Conservation (phyloP, 2,329 filamentous ascomycete species). For the Aureobasidium sp. region DNA sequence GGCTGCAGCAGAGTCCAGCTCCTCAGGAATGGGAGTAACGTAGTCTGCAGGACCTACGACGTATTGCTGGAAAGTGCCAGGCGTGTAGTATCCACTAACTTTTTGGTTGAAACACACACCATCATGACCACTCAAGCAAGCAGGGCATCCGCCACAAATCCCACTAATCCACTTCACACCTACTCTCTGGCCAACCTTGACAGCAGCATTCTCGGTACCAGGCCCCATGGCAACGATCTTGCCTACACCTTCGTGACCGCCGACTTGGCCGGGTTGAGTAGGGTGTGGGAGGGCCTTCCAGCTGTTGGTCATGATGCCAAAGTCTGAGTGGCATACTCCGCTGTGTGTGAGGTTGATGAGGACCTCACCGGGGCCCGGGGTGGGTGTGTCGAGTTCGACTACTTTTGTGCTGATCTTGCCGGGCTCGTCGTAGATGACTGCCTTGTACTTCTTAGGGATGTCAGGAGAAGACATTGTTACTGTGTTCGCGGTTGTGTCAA, state of each 20-base stretch:
- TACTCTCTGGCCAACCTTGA: slow-evolving; percentile 62
- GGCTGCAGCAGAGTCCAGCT: slow-evolving; percentile 51
- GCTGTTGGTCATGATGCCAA: slow-evolving; percentile 46
- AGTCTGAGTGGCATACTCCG: slow-evolving; percentile 59
- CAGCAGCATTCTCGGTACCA: slow-evolving; percentile 48
- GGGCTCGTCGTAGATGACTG: slow-evolving; percentile 57
- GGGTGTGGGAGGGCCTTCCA: slow-evolving; percentile 53
- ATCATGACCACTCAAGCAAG: slow-evolving; percentile 51
- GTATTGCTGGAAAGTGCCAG: slow-evolving; percentile 66
- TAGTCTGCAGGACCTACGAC: slow-evolving; percentile 58
- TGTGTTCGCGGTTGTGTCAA: not conserved
- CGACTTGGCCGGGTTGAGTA: slow-evolving; percentile 56
- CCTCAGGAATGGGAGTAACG: slow-evolving; percentile 62
- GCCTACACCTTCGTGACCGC: slow-evolving; percentile 62
- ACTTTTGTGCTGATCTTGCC: slow-evolving; percentile 59
- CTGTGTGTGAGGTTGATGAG: slow-evolving; percentile 57
- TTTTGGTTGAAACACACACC: slow-evolving; percentile 50
- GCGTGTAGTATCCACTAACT: slow-evolving; percentile 60
- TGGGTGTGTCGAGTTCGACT: slow-evolving; percentile 56
- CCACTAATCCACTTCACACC: slow-evolving; percentile 62
- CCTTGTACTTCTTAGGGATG: slow-evolving; percentile 55
- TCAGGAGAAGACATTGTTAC: not conserved
- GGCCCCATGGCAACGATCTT: slow-evolving; percentile 59
- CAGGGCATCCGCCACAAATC: slow-evolving; percentile 48
- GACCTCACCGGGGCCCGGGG: slow-evolving; percentile 57